Percentiles rank a stretch among this genome's conserved stretches.
Conservation (phyloP, 2,329 filamentous ascomycete genomes). For the Dactylonectria macrodidyma region DNA sequence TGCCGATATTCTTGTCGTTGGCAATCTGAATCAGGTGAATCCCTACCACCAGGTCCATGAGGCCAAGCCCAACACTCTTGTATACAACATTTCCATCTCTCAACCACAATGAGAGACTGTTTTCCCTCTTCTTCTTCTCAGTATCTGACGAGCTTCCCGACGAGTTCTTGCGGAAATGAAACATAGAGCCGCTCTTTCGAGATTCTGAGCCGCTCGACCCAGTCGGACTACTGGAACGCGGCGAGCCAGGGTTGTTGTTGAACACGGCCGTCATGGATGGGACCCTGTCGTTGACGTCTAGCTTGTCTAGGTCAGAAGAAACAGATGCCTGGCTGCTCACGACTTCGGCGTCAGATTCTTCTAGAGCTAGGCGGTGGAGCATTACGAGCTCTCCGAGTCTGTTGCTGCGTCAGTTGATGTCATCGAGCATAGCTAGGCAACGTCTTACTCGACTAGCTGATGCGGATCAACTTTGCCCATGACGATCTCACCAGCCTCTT, state of each 20-base stretch:
- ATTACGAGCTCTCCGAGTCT: constrained; percentile 84
- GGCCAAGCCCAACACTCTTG: constrained; percentile 76
- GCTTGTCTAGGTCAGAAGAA: constrained; percentile 52
- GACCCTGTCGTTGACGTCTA: constrained; percentile 52
- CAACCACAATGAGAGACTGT: constrained; percentile 70
- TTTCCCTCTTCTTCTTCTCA: constrained; percentile 62
- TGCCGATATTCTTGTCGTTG: constrained; percentile 68
- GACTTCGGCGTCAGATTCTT: constrained; percentile 56
- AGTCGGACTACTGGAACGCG: constrained; percentile 50
- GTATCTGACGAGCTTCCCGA: constrained; percentile 48
- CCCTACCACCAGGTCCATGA: constrained; percentile 77
- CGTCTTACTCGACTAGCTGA: constrained; percentile 82
- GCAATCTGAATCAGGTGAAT: constrained; percentile 71
- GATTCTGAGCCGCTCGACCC: constrained; percentile 49
- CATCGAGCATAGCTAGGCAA: background rate
- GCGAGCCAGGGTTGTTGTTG: constrained; percentile 40
- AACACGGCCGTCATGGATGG: constrained; percentile 61
- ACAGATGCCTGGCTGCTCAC: constrained; percentile 49
- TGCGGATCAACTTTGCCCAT: constrained; percentile 80
- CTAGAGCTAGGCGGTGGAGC: constrained; percentile 64
- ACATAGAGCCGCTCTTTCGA: constrained; percentile 53
- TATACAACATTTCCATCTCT: constrained; percentile 76
- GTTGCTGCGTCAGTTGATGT: constrained; percentile 32
- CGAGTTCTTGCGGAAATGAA: constrained; percentile 51
- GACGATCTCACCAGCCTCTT: constrained; percentile 90